Conservation (phyloP, 2,329 filamentous ascomycete genomes). For the Trichophyton schoenleinii region DNA sequence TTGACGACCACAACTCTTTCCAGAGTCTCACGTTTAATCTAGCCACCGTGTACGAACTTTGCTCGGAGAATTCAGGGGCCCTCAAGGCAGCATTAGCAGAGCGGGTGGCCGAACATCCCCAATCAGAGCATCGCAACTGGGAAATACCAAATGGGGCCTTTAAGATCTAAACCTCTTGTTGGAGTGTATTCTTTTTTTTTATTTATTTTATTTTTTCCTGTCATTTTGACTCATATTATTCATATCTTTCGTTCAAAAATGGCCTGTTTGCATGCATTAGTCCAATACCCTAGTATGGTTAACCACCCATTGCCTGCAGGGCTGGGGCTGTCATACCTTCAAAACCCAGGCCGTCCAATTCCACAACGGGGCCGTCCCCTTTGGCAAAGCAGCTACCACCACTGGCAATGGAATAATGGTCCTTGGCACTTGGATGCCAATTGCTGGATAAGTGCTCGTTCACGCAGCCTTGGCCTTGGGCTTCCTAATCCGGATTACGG, state of each 20-base stretch:
- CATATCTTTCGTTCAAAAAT: neutral
- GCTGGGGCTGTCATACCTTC: neutral
- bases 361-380: neutral
- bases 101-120: slow-evolving; percentile 49
- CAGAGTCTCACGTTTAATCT: slow-evolving; percentile 80
- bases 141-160: slow-evolving; percentile 63
- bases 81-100: slow-evolving; percentile 62
- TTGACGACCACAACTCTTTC: slow-evolving; percentile 53
- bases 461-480: slow-evolving; percentile 1
- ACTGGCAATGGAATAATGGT: neutral
- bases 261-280: neutral
- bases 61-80: slow-evolving; percentile 59
- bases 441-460: neutral
- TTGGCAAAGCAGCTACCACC: neutral
- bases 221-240: neutral
- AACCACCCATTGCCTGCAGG: neutral
- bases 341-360: neutral
- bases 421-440: neutral
- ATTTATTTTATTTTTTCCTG: too few species aligned
- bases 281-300: neutral
- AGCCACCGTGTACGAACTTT: slow-evolving; percentile 81
- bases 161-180: slow-evolving; percentile 46
- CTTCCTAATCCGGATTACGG: slow-evolving; percentile 52
- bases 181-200: too few species aligned
- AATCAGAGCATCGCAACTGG: slow-evolving; percentile 47